Percentiles rank a stretch among this genome's conserved stretches.
Conservation (phyloP, 257 asterid genomes). For the Lycium ferocissimum region DNA sequence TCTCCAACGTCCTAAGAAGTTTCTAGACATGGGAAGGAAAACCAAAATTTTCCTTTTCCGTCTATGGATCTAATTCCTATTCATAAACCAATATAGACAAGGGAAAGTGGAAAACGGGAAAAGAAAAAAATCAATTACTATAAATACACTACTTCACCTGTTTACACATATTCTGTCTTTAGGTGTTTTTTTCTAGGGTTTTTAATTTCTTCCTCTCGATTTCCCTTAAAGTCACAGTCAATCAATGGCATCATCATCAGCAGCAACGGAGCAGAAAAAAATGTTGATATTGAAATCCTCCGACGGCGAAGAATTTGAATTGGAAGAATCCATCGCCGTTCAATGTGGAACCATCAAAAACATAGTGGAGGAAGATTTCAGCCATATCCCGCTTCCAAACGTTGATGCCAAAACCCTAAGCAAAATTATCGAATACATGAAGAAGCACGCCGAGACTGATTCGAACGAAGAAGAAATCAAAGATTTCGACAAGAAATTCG, state of each 20-base stretch:
- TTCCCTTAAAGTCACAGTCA: background rate
- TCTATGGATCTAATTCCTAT: no score
- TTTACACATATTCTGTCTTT: background rate
- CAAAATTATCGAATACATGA: slow-evolving; percentile 14
- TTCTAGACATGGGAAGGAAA: background rate
- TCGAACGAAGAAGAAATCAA: slow-evolving; percentile 21
- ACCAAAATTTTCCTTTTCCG: no score
- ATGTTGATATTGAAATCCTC: slow-evolving; percentile 22
- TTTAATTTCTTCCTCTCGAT: background rate
- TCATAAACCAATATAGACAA: background rate
- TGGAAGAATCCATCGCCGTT: slow-evolving; percentile 23
- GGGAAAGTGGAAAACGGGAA: background rate
- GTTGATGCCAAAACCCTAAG: slow-evolving; percentile 25
- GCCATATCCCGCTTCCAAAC: slow-evolving; percentile 23
- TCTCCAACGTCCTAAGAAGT: background rate
- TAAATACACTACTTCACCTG: background rate
- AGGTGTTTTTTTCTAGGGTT: background rate
- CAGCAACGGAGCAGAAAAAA: background rate
- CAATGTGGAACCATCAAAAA: slow-evolving; percentile 19
- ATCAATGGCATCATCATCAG: background rate
- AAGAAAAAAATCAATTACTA: background rate
- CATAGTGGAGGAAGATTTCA: slow-evolving; percentile 35
- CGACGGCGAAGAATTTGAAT: slow-evolving; percentile 14
- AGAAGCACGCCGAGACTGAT: background rate
- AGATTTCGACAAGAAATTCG: slow-evolving; percentile 22